These are phyloP conservation scores for Microbotryomycetes sp. DNA, from an alignment of 1,284 basidiomycete genomes.

Conservation along the genomic window DNA sequence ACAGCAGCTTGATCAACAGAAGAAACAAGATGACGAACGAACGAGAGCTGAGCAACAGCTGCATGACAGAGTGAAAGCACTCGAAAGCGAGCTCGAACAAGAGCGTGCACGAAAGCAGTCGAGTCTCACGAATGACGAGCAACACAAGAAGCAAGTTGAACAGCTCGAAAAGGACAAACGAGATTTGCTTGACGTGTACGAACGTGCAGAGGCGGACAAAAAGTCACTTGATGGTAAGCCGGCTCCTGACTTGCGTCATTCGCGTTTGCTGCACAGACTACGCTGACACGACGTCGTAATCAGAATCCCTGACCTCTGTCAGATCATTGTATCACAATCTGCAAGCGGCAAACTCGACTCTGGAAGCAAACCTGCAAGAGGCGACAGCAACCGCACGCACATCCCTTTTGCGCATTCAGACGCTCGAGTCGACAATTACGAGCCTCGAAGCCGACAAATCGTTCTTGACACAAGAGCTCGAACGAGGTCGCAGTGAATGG, in stretches of 20 bases:
- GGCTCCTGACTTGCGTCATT: too few species aligned
- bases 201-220: constrained; percentile 66
- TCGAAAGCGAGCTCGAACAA: constrained; percentile 70
- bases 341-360: constrained; percentile 23
- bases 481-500: constrained; percentile 26
- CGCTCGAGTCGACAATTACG: constrained; percentile 23
- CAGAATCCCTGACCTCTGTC: constrained; percentile 49
- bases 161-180: constrained; percentile 72
- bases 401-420: constrained; percentile 27
- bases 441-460: constrained; percentile 50
- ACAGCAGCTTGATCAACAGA: constrained; percentile 1
- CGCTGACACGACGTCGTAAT: constrained; percentile 55
- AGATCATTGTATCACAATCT: constrained; percentile 15
- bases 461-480: constrained; percentile 31
- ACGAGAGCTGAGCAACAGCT: constrained; percentile 53
- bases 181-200: constrained; percentile 65
- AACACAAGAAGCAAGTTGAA: constrained; percentile 66
- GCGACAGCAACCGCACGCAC: constrained; percentile 21
- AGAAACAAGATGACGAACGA: constrained; percentile 40
- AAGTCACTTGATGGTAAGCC: constrained; percentile 36
- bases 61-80: constrained; percentile 61
- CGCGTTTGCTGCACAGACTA: constrained; percentile 39
- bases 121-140: constrained; percentile 52
- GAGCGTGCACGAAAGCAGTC: constrained; percentile 56
- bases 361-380: constrained; percentile 26